Evolutionary conservation across 257 asterid species (phyloP).

Genomic region (Osmanthus fragrans): DNA sequence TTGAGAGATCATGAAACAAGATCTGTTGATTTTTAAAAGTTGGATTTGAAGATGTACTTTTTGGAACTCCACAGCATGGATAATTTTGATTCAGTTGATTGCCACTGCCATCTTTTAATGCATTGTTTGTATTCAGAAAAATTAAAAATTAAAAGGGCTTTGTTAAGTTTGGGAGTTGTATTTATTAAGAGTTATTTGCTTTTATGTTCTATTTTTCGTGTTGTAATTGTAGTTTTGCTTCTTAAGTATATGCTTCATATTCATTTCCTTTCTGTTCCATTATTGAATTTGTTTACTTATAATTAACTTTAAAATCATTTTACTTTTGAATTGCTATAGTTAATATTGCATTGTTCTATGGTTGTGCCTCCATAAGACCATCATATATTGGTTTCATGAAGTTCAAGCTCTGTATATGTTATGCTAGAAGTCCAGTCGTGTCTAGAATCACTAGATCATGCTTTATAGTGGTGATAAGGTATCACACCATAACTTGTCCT

Average conservation of each 20-base stretch:
- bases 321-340: too few relatives aligned
- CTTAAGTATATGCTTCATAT: background rate
- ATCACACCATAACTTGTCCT: background rate
- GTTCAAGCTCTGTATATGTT: background rate
- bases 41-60: background rate
- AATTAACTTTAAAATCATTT: background rate
- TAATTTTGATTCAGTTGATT: background rate
- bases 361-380: background rate
- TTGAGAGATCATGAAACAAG: background rate
- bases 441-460: background rate
- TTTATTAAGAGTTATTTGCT: background rate
- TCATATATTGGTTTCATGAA: background rate
- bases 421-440: background rate
- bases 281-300: background rate
- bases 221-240: background rate
- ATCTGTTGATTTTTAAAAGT: background rate
- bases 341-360: too few relatives aligned
- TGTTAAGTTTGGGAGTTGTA: background rate
- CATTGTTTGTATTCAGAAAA: background rate
- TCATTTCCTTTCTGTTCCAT: background rate
- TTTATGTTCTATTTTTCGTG: background rate
- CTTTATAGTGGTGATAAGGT: background rate
- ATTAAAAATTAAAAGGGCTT: background rate
- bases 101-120: background rate
- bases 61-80: background rate